Evolutionary conservation across 768 basidiomycete species (phyloP).

Genomic region (Auriculariales sp.): DNA sequence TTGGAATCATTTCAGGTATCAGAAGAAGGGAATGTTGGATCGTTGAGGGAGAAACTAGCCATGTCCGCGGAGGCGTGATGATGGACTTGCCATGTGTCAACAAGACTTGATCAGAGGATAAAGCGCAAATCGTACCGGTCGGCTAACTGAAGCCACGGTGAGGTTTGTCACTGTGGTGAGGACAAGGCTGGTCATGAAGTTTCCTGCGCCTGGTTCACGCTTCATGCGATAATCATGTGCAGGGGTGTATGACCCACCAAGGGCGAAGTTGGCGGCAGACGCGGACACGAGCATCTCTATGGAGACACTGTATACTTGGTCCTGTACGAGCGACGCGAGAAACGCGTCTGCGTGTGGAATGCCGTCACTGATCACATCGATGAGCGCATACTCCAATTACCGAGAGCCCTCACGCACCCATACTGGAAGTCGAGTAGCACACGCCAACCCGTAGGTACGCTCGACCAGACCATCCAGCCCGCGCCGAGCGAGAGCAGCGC

Average conservation of each 20-base stretch:
- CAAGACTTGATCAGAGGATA: background rate
- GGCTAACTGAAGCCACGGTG: slow-evolving; percentile 44
- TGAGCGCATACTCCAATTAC: background rate
- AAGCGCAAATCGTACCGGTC: slow-evolving; percentile 37
- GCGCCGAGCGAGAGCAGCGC: slow-evolving; percentile 46
- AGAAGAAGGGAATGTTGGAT: slow-evolving; percentile 41
- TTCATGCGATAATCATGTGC: background rate
- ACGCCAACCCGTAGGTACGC: slow-evolving; percentile 56
- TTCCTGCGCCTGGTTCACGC: too few relatives aligned
- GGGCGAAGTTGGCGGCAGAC: slow-evolving; percentile 47
- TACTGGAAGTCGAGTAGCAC: slow-evolving; percentile 60
- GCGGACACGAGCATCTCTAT: slow-evolving; percentile 52
- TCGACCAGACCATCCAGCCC: slow-evolving; percentile 64
- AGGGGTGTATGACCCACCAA: slow-evolving; percentile 22
- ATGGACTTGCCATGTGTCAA: slow-evolving; percentile 33
- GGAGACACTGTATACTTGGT: slow-evolving; percentile 65
- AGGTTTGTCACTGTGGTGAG: slow-evolving; percentile 46
- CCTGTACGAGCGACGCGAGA: slow-evolving; percentile 35
- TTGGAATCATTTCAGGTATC: slow-evolving; percentile 36
- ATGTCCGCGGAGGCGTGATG: slow-evolving; percentile 26
- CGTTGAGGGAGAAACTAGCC: slow-evolving; percentile 21
- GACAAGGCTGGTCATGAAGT: slow-evolving; percentile 66
- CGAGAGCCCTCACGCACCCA: slow-evolving; percentile 34
- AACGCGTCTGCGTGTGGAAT: slow-evolving; percentile 46
- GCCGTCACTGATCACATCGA: slow-evolving; percentile 35